Conservation (phyloP, 768 basidiomycete species). For the Cyathus striatus region DNA sequence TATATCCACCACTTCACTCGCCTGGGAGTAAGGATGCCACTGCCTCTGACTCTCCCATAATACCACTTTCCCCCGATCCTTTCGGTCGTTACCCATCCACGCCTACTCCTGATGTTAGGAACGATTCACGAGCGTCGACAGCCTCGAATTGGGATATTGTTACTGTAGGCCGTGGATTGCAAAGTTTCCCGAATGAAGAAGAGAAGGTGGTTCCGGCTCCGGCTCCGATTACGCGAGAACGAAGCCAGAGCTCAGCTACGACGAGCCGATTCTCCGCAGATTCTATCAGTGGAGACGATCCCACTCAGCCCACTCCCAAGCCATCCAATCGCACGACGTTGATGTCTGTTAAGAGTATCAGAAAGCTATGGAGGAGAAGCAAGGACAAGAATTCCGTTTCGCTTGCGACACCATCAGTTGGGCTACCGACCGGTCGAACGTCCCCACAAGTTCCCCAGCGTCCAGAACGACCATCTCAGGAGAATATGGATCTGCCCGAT, state of each 20-base stretch:
- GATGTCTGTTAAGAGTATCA: slow-evolving; percentile 70
- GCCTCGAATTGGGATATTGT: slow-evolving; percentile 41
- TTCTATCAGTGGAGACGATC: slow-evolving; percentile 43
- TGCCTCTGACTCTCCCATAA: slow-evolving; percentile 50
- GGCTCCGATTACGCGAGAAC: slow-evolving; percentile 9
- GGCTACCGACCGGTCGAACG: slow-evolving; percentile 18
- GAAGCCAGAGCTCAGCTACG: slow-evolving; percentile 17
- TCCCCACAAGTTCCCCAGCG: slow-evolving; percentile 29
- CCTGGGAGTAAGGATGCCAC: slow-evolving; percentile 12
- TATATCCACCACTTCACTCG: slow-evolving; percentile 37
- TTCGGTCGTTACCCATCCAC: slow-evolving; percentile 73
- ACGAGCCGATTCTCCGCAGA: slow-evolving; percentile 77
- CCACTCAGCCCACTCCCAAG: slow-evolving; percentile 20
- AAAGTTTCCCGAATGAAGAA: slow-evolving; percentile 7
- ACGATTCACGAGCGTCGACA: slow-evolving; percentile 16
- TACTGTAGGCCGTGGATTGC: slow-evolving; percentile 12
- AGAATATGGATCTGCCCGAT: slow-evolving; percentile 30
- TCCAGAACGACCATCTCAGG: slow-evolving; percentile 33
- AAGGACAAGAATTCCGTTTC: slow-evolving; percentile 44
- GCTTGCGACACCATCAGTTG: slow-evolving; percentile 39
- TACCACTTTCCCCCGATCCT: slow-evolving; percentile 82
- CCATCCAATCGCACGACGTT: slow-evolving; percentile 46
- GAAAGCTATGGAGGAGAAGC: slow-evolving; percentile 76
- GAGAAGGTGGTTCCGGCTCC: slow-evolving; percentile 5
- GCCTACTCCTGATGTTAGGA: slow-evolving; percentile 26